phyloP scores from a whole-genome alignment of 208 protist genomes.

The Leptomonas pyrrhocoris region DNA sequence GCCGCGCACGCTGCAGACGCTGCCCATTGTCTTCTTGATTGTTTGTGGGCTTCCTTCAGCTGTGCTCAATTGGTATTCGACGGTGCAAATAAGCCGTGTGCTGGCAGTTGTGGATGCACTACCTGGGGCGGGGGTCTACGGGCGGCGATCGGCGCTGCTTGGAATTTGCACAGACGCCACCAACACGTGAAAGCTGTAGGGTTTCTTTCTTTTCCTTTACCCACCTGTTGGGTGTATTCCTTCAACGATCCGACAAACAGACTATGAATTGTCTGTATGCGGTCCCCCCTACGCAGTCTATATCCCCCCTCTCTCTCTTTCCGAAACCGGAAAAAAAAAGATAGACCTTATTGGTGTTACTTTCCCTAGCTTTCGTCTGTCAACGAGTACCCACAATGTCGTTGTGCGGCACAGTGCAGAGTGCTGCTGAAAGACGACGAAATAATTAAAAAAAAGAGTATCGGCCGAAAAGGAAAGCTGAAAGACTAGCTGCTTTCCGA shows the following conservation, averaged over 20 bases:
- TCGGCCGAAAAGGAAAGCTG: background rate
- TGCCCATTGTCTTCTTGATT: background rate
- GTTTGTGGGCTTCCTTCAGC: background rate
- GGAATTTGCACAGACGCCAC: too few species aligned
- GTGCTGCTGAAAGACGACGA: background rate
- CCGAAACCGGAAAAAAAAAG: background rate
- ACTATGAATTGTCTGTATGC: too few species aligned
- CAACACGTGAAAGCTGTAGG: too few species aligned
- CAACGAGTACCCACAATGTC: background rate
- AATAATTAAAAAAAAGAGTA: background rate
- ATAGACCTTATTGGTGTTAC: background rate
- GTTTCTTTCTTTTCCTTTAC: too few species aligned
- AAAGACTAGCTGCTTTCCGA: too few species aligned
- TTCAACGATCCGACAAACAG: too few species aligned
- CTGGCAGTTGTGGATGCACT: too few species aligned
- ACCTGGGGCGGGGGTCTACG: too few species aligned
- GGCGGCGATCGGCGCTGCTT: too few species aligned
- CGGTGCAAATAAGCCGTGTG: too few species aligned
- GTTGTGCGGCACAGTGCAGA: background rate
- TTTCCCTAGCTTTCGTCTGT: background rate
- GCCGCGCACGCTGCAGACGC: background rate
- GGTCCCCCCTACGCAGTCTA: too few species aligned
- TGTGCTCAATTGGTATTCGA: background rate
- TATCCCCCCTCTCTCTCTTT: background rate
- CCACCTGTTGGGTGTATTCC: too few species aligned